Conservation (phyloP, 768 basidiomycete genomes). For the Mycena sanguinolenta region DNA sequence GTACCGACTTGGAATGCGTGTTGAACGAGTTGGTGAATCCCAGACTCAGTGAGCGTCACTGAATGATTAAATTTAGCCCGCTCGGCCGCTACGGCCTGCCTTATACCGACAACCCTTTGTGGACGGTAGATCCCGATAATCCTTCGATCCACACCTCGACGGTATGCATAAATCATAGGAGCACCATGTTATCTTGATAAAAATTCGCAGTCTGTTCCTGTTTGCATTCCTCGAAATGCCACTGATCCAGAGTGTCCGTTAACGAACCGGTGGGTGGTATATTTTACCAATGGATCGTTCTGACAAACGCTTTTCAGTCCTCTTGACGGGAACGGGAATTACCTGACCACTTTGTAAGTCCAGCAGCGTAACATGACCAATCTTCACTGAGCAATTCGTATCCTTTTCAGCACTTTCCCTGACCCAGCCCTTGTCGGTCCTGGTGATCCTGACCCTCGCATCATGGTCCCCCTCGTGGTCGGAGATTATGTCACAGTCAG, state of each 20-base stretch:
- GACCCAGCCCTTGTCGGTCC: constrained; percentile 31
- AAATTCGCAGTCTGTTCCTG: constrained; percentile 6
- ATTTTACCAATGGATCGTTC: not conserved
- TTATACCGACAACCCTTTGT: constrained; percentile 17
- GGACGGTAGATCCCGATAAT: too few relatives aligned
- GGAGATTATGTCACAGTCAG: constrained; percentile 18
- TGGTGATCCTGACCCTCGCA: constrained; percentile 2
- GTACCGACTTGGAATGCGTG: not conserved
- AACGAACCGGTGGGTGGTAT: not conserved
- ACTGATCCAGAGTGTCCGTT: constrained; percentile 17
- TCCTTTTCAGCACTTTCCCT: constrained; percentile 3
- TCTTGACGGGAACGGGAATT: not conserved
- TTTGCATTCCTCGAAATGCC: constrained; percentile 32
- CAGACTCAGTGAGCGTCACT: not conserved
- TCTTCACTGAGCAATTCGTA: not conserved
- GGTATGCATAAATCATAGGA: not conserved
- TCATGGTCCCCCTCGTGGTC: too few relatives aligned
- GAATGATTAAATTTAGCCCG: not conserved
- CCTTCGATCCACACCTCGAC: constrained; percentile 16
- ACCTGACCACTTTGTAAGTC: not conserved
- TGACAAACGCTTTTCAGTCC: not conserved
- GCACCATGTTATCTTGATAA: not conserved
- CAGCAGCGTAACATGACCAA: not conserved
- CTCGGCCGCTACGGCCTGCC: constrained; percentile 15
- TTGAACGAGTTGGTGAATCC: constrained; percentile 12